Evolutionary conservation across 371 early-diverging fungal species (phyloP).

Genomic region (Haplosporangium sp.): DNA sequence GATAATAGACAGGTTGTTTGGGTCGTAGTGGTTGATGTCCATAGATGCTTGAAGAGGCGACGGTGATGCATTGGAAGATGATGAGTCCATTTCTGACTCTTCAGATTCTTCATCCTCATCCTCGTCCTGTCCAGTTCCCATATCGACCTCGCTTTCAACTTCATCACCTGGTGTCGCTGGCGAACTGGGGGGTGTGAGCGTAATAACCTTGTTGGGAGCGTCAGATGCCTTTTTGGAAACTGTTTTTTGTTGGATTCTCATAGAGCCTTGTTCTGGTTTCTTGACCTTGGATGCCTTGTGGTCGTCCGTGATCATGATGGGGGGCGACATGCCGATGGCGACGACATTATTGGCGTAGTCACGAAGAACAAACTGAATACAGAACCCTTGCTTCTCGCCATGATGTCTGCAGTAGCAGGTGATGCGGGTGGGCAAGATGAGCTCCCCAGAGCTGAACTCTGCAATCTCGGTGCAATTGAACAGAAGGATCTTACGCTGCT

Average conservation of each 20-base stretch:
- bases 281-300: constrained; percentile 88
- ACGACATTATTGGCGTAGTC: constrained; percentile 76
- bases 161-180: constrained; percentile 38
- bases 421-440: constrained; percentile 90
- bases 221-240: constrained; percentile 17
- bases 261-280: constrained; percentile 49
- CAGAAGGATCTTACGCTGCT: constrained; percentile 80
- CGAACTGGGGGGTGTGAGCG: constrained; percentile 47
- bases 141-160: constrained; percentile 37
- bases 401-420: constrained; percentile 97
- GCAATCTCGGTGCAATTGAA: constrained; percentile 90
- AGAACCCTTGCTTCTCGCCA: constrained; percentile 91
- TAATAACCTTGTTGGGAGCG: constrained; percentile 32
- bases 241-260: constrained; percentile 28
- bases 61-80: constrained; percentile 49
- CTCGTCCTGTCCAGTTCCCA: constrained; percentile 39
- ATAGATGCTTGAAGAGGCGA: constrained; percentile 50
- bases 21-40: constrained; percentile 48
- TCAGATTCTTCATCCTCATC: constrained; percentile 50
- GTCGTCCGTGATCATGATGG: constrained; percentile 97
- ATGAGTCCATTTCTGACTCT: constrained; percentile 44
- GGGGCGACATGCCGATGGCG: constrained; percentile 88
- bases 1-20: constrained; percentile 37
- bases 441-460: constrained; percentile 91
- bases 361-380: constrained; percentile 79